A percentile compares a stretch with the other conserved stretches of the same genome.
Evolutionary conservation across 179 eudicot genomes (phyloP).

Genomic region (Spergularia azorica): DNA sequence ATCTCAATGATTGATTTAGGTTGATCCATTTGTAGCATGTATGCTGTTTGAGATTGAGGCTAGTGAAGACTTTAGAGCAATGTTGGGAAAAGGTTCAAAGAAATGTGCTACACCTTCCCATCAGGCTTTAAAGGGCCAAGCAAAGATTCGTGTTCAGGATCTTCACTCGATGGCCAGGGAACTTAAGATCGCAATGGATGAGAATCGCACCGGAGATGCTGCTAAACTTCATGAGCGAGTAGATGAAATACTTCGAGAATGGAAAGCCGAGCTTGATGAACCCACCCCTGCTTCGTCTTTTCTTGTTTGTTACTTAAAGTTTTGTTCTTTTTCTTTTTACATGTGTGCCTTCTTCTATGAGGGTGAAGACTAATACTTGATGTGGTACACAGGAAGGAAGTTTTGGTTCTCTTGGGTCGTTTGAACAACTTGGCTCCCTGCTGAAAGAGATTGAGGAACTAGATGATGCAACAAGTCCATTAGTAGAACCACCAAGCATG

Average conservation of each 20-base stretch:
- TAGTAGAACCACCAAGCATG: conserved; percentile 40
- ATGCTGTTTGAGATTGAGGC: conserved; percentile 8
- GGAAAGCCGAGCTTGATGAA: conserved; percentile 83
- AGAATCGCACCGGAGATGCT: conserved; percentile 70
- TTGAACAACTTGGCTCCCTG: conserved; percentile 65
- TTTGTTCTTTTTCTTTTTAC: not conserved
- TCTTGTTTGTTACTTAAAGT: conserved; percentile 33
- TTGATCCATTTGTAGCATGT: conserved; percentile 22
- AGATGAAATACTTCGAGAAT: conserved; percentile 78
- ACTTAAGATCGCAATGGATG: conserved; percentile 75
- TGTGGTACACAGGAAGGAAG: conserved; percentile 65
- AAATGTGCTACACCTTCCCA: conserved; percentile 64
- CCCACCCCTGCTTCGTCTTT: conserved; percentile 89
- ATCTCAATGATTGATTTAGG: not conserved
- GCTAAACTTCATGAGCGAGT: conserved; percentile 74
- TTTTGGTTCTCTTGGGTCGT: conserved; percentile 66
- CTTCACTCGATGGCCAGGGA: conserved; percentile 71
- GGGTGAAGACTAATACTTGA: conserved; percentile 5
- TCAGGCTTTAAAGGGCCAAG: conserved; percentile 74
- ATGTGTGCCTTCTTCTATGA: not conserved
- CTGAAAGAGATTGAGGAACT: conserved; percentile 63
- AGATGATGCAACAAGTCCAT: conserved; percentile 91
- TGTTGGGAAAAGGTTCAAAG: conserved; percentile 73
- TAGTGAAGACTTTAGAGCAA: conserved; percentile 5
- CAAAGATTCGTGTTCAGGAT: conserved; percentile 89